A percentile compares a stretch with the other conserved stretches of the same genome.
Evolutionary conservation across 73 alveolate genomes (phyloP).

Genomic region (Durusdinium trenchii): DNA sequence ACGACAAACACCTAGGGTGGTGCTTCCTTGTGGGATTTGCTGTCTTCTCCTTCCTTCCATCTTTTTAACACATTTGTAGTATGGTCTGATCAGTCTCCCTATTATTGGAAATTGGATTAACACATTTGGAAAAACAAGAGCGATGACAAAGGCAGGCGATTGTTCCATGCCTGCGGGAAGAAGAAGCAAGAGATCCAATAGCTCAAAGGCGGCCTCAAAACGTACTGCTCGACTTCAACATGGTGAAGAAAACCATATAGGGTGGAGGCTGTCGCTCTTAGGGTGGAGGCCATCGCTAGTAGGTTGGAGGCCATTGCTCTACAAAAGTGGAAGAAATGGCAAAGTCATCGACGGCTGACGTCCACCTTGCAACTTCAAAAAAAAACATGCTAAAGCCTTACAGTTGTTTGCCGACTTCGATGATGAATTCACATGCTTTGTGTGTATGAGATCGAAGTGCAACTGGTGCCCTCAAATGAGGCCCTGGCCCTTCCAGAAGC

Average conservation of each 20-base stretch:
- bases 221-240: no score
- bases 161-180: conserved; percentile 97
- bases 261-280: no score
- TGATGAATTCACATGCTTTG: neutral
- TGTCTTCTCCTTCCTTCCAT: no score
- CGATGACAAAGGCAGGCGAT: neutral
- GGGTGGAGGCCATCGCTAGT: no score
- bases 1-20: no score
- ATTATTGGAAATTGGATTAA: no score
- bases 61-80: no score
- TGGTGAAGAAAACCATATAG: no score
- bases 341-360: neutral
- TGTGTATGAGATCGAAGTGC: neutral
- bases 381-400: neutral
- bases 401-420: neutral
- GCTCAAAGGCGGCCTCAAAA: conserved; percentile 96
- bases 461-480: neutral
- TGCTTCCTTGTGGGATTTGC: no score
- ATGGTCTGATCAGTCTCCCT: no score
- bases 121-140: neutral
- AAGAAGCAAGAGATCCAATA: conserved; percentile 99
- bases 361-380: neutral
- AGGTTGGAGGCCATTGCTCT: no score
- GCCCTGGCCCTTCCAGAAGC: conserved; percentile 98
- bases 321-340: no score